Conservation (phyloP, 73 alveolate genomes). For the Blepharisma japonicum region DNA sequence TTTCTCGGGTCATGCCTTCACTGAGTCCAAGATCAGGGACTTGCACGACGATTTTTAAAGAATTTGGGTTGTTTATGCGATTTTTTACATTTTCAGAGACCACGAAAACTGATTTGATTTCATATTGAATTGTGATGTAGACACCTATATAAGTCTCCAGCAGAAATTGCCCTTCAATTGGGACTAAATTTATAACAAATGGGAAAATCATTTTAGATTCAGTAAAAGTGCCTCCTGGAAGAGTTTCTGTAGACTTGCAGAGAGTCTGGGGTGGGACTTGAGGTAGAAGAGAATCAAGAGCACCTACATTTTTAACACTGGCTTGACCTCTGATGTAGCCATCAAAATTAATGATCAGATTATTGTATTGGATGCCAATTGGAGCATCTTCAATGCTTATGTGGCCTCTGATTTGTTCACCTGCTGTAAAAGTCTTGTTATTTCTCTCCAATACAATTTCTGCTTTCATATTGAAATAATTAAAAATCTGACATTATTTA, state of each 20-base stretch:
- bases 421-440: neutral
- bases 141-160: constrained; percentile 18
- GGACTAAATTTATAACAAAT: neutral
- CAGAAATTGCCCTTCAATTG: constrained; percentile 16
- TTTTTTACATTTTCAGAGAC: constrained; percentile 19
- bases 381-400: neutral
- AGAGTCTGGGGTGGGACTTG: constrained; percentile 11
- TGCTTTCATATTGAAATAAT: neutral
- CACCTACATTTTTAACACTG: constrained; percentile 19
- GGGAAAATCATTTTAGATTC: neutral
- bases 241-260: neutral
- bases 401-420: constrained; percentile 17
- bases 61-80: neutral
- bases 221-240: constrained; percentile 23
- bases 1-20: constrained; percentile 2
- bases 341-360: neutral
- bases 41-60: neutral
- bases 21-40: constrained; percentile 20
- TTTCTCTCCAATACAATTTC: constrained; percentile 5
- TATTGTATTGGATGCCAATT: neutral
- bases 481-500: no score
- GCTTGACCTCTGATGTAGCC: constrained; percentile 24
- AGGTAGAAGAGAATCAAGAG: constrained; percentile 7
- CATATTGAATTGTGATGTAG: constrained; percentile 22
- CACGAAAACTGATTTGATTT: neutral